Conservation (phyloP, 106 monocot genomes). For the Apostasia shenzhenica region DNA sequence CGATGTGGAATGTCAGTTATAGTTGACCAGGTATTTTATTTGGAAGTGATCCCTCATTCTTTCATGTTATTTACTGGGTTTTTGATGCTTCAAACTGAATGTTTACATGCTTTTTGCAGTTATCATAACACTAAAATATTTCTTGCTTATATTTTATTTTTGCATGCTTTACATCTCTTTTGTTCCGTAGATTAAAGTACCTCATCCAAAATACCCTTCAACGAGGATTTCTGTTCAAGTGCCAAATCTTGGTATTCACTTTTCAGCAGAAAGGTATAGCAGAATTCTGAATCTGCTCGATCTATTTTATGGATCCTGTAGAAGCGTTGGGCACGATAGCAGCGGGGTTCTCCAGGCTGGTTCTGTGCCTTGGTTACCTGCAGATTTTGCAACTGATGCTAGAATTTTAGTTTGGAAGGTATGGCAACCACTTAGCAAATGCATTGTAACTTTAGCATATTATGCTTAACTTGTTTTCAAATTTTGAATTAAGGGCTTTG, state of each 20-base stretch:
- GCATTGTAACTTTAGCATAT: neutral
- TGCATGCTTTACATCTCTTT: conserved; percentile 3
- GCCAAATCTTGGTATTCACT: conserved; percentile 79
- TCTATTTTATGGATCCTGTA: conserved; percentile 50
- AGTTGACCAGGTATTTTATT: conserved; percentile 70
- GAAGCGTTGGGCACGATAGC: conserved; percentile 25
- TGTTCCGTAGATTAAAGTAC: conserved; percentile 64
- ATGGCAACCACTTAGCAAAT: conserved; percentile 6
- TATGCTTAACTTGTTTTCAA: conserved; percentile 7
- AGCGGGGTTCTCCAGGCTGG: conserved; percentile 18
- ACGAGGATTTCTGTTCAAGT: conserved; percentile 88
- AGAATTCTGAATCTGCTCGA: conserved; percentile 57
- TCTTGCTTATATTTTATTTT: neutral
- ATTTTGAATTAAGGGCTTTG: conserved; percentile 61
- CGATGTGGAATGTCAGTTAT: conserved; percentile 90
- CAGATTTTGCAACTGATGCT: conserved; percentile 70
- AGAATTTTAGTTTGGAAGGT: conserved; percentile 95
- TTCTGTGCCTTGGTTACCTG: conserved; percentile 53
- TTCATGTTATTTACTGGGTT: neutral
- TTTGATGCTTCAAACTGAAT: neutral
- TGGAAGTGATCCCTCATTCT: no score
- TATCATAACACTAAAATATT: neutral
- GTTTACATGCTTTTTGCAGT: neutral
- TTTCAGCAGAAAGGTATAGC: conserved; percentile 82
- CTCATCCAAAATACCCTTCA: conserved; percentile 81